Conservation (phyloP, 2,329 filamentous ascomycete genomes). For the Fusarium scirpi region DNA sequence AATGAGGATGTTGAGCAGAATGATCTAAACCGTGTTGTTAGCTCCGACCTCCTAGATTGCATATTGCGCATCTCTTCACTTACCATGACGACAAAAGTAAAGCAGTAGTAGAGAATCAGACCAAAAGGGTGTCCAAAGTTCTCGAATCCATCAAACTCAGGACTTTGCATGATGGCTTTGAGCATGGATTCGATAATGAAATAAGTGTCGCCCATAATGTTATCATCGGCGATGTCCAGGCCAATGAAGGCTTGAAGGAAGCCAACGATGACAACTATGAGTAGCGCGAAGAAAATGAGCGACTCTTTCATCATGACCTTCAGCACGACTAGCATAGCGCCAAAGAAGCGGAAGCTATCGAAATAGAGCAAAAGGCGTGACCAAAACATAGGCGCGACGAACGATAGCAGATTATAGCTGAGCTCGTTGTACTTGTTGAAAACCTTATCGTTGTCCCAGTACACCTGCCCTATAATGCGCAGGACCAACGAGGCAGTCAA, state of each 20-base stretch:
- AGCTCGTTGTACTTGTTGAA: slow-evolving; percentile 78
- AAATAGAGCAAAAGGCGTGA: slow-evolving; percentile 90
- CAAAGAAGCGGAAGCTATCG: slow-evolving; percentile 94
- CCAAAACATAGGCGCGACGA: slow-evolving; percentile 97
- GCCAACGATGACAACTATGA: slow-evolving; percentile 83
- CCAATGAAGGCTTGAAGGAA: slow-evolving; percentile 97
- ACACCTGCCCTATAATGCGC: slow-evolving; percentile 80
- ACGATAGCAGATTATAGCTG: slow-evolving; percentile 94
- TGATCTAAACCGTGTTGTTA: slow-evolving; percentile 55
- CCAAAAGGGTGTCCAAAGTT: slow-evolving; percentile 93
- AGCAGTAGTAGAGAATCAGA: slow-evolving; percentile 95
- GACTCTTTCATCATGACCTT: slow-evolving; percentile 96
- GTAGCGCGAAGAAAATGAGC: slow-evolving; percentile 93
- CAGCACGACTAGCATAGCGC: slow-evolving; percentile 96
- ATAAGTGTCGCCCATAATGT: slow-evolving; percentile 73
- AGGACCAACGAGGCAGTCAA: slow-evolving; percentile 82
- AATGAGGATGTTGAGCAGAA: slow-evolving; percentile 95
- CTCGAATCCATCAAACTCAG: slow-evolving; percentile 90
- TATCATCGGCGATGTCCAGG: slow-evolving; percentile 83
- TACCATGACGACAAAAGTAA: slow-evolving; percentile 97
- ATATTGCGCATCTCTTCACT: slow-evolving; percentile 31
- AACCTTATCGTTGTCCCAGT: slow-evolving; percentile 58
- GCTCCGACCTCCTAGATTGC: not conserved
- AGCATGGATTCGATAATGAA: slow-evolving; percentile 87
- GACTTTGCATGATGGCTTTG: slow-evolving; percentile 91